Evolutionary conservation across 768 basidiomycete species (phyloP).

Genomic region (Coprinopsis strossmayeri): DNA sequence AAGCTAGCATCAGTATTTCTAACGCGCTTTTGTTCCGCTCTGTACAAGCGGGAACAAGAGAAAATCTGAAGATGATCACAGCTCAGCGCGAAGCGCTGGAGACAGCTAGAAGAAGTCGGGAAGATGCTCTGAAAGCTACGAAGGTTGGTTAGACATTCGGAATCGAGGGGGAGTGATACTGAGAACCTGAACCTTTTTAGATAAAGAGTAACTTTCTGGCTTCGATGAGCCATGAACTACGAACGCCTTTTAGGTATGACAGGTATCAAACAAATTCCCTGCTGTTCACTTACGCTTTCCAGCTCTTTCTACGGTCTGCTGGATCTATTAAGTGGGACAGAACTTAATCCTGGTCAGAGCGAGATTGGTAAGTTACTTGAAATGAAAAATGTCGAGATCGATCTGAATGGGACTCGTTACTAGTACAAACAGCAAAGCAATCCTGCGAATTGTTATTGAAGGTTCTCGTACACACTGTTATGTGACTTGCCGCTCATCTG

Average conservation of each 20-base stretch:
- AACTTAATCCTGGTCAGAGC: constrained; percentile 60
- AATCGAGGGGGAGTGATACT: not conserved
- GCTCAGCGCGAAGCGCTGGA: constrained; percentile 64
- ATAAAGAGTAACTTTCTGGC: constrained; percentile 76
- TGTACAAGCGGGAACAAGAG: constrained; percentile 65
- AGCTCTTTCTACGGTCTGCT: constrained; percentile 75
- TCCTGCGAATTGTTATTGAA: constrained; percentile 71
- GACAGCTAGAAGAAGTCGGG: constrained; percentile 60
- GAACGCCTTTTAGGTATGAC: constrained; percentile 68
- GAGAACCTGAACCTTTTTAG: constrained; percentile 29
- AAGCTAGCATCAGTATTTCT: constrained; percentile 70
- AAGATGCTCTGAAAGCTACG: constrained; percentile 69
- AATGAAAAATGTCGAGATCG: no score
- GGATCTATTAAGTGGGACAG: constrained; percentile 67
- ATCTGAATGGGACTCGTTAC: not conserved
- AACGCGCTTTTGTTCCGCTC: constrained; percentile 72
- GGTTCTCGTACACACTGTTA: constrained; percentile 34
- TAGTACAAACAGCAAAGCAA: constrained; percentile 73
- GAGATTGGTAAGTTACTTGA: constrained; percentile 47
- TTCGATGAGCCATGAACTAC: constrained; percentile 72
- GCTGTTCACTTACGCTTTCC: not conserved
- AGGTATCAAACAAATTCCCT: not conserved
- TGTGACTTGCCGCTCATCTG: no score
- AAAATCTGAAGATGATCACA: constrained; percentile 76
- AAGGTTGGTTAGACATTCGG: constrained; percentile 35